phyloP scores from a whole-genome alignment of 2,329 filamentous ascomycete species.

The Exophiala alcalophila region DNA sequence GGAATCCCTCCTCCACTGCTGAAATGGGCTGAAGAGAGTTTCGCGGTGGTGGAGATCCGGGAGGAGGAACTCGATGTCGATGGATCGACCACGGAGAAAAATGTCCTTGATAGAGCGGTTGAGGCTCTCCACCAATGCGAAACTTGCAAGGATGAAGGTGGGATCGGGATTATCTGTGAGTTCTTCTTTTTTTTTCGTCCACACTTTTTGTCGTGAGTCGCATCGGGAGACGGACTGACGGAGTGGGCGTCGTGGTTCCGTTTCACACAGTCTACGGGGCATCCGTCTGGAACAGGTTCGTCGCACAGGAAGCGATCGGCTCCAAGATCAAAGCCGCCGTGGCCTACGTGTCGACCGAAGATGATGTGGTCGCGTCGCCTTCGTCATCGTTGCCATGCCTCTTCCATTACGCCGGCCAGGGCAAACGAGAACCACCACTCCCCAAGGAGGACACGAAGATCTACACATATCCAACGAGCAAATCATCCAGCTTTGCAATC shows the following conservation, averaged over 20 bases:
- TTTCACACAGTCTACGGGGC: slow-evolving; percentile 29
- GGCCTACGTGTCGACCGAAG: slow-evolving; percentile 33
- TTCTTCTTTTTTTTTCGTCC: slow-evolving; percentile 1
- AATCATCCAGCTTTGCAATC: slow-evolving; percentile 46
- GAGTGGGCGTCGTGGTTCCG: neutral
- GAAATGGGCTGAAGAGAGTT: slow-evolving; percentile 73
- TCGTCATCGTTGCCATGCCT: slow-evolving; percentile 29
- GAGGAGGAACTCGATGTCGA: slow-evolving; percentile 6
- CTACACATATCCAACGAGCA: slow-evolving; percentile 48
- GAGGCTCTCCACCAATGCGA: slow-evolving; percentile 26
- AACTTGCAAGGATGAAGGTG: slow-evolving; percentile 32
- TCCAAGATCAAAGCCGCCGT: slow-evolving; percentile 35
- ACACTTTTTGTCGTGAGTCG: neutral
- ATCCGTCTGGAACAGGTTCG: slow-evolving; percentile 12
- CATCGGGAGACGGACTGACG: neutral
- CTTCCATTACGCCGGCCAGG: slow-evolving; percentile 33
- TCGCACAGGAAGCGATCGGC: slow-evolving; percentile 24
- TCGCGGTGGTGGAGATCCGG: slow-evolving; percentile 57
- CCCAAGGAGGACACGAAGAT: slow-evolving; percentile 25
- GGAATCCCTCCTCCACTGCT: slow-evolving; percentile 55
- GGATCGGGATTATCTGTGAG: slow-evolving; percentile 36
- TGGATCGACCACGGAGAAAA: slow-evolving; percentile 1
- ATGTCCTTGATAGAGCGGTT: slow-evolving; percentile 29
- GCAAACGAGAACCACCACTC: slow-evolving; percentile 11
- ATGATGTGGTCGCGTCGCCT: slow-evolving; percentile 16